Conservation (phyloP, 768 basidiomycete genomes). For the Leccinellum rugosiceps region DNA sequence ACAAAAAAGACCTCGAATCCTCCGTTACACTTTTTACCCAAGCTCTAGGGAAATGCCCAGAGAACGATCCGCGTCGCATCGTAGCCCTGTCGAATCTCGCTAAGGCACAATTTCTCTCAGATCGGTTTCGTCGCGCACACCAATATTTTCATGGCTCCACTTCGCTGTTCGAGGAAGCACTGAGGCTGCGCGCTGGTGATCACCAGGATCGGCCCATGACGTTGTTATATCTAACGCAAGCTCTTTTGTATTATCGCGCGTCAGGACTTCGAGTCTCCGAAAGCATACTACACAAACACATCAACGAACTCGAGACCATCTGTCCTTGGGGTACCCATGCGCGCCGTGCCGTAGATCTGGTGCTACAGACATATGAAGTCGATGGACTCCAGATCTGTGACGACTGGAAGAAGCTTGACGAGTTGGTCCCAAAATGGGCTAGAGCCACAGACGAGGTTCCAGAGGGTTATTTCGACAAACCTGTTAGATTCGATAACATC, state of each 20-base stretch:
- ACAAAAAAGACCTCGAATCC: background rate
- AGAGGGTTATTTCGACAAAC: background rate
- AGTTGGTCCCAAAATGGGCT: background rate
- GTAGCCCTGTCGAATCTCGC: slow-evolving; percentile 13
- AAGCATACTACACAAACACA: background rate
- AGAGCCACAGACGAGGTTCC: background rate
- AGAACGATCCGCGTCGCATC: background rate
- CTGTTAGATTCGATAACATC: background rate
- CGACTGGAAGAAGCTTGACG: background rate
- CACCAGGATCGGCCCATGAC: slow-evolving; percentile 10
- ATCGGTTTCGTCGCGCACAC: background rate
- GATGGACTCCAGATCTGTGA: background rate
- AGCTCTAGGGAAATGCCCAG: slow-evolving; percentile 3
- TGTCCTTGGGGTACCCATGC: background rate
- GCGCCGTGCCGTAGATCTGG: background rate
- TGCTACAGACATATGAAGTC: background rate
- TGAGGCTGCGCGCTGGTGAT: slow-evolving; percentile 1
- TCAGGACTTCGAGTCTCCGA: background rate
- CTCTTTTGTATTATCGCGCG: background rate
- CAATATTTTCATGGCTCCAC: background rate
- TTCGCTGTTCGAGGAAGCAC: slow-evolving; percentile 4
- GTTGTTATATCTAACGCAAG: background rate
- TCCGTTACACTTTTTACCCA: slow-evolving; percentile 3
- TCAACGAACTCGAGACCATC: background rate
- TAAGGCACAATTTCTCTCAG: background rate